Conservation (phyloP, 2,329 filamentous ascomycete species). For the Rhytidhysteron rufulum region DNA sequence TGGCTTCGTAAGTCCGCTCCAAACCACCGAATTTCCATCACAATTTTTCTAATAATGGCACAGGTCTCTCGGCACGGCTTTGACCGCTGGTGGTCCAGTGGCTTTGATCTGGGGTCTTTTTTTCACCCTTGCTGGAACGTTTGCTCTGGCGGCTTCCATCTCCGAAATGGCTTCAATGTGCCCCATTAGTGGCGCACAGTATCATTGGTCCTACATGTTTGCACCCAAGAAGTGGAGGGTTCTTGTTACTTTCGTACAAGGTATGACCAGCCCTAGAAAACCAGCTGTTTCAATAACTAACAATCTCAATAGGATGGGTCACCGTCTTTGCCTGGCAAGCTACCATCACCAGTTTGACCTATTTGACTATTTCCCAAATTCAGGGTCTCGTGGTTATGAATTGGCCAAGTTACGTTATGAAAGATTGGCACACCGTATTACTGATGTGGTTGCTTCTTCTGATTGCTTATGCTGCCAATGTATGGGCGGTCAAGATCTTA, state of each 20-base stretch:
- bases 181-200: slow-evolving; percentile 30
- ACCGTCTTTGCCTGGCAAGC: slow-evolving; percentile 34
- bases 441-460: slow-evolving; percentile 43
- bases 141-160: slow-evolving; percentile 23
- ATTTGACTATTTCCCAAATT: slow-evolving; percentile 22
- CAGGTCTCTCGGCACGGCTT: too few relatives aligned
- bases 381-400: slow-evolving; percentile 33
- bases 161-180: slow-evolving; percentile 18
- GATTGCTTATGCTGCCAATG: slow-evolving; percentile 40
- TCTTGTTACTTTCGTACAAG: slow-evolving; percentile 27
- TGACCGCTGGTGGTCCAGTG: slow-evolving; percentile 16
- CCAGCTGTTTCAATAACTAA: neutral
- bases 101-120: slow-evolving; percentile 16
- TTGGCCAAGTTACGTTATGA: slow-evolving; percentile 29
- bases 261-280: slow-evolving; percentile 5
- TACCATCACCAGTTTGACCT: slow-evolving; percentile 23
- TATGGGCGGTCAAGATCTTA: slow-evolving; percentile 41
- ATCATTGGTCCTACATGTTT: slow-evolving; percentile 27
- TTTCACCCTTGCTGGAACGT: slow-evolving; percentile 15
- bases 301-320: slow-evolving; percentile 24
- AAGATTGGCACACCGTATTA: slow-evolving; percentile 49
- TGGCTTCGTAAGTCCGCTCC: too few relatives aligned
- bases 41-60: too few relatives aligned
- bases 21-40: too few relatives aligned
- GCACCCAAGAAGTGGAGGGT: slow-evolving; percentile 21